Percentiles rank a stretch among this genome's conserved stretches.
These are phyloP conservation scores for Colletotrichum liaoningense DNA, from an alignment of 2,329 filamentous ascomycete genomes.

Conservation along the genomic window DNA sequence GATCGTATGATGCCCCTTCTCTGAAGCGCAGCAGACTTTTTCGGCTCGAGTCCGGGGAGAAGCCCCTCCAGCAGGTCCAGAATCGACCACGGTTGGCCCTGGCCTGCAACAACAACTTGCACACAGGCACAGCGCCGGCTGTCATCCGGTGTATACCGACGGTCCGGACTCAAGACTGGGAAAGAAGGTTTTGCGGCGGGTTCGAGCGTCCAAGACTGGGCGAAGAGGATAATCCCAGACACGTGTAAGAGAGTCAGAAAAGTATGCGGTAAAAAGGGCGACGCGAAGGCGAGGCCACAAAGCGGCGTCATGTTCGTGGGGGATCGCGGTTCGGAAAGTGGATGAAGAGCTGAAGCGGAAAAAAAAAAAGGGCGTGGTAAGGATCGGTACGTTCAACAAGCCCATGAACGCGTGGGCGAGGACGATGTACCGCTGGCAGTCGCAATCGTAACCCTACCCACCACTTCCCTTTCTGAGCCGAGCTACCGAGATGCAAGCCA, in stretches of 20 bases:
- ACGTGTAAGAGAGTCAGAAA: not conserved
- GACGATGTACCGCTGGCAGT: not conserved
- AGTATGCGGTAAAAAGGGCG: not conserved
- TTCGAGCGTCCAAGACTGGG: constrained; percentile 8
- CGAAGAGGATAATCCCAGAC: constrained; percentile 18
- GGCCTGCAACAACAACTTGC: not conserved
- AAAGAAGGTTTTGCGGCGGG: constrained; percentile 18
- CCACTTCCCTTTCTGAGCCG: constrained; percentile 1
- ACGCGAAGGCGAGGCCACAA: not conserved
- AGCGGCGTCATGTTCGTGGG: constrained; percentile 7
- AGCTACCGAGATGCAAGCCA: constrained; percentile 20
- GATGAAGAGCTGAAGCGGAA: constrained; percentile 4
- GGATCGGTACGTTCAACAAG: not conserved
- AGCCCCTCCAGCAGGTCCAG: not conserved
- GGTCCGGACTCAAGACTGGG: constrained; percentile 12
- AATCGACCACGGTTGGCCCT: not conserved
- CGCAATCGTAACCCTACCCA: not conserved
- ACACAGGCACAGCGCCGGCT: constrained; percentile 16
- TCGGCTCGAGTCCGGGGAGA: constrained; percentile 3
- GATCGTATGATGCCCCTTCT: constrained; percentile 20
- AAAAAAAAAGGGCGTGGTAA: not conserved
- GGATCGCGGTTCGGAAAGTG: not conserved
- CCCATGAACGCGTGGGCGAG: not conserved
- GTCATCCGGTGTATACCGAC: constrained; percentile 23
- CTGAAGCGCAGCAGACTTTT: constrained; percentile 22